Percentiles rank a stretch among this genome's conserved stretches.
phyloP scores from a whole-genome alignment of 163 green algal species.

The Scenedesmus sp. region DNA sequence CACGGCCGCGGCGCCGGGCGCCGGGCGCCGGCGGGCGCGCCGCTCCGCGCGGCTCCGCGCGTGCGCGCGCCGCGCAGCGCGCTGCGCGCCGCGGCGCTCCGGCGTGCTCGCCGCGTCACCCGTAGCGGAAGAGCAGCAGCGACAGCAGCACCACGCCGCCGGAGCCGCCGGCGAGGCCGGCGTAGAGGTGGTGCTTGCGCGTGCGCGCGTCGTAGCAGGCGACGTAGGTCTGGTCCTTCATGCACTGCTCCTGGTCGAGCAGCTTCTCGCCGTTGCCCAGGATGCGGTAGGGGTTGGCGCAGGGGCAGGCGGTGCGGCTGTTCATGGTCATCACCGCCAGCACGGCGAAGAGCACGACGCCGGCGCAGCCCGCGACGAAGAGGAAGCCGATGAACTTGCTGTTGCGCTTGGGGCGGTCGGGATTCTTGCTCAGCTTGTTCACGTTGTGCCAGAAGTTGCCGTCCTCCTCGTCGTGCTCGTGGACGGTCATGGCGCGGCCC shows the following conservation, averaged over 20 bases:
- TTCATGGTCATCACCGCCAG: conserved; percentile 32
- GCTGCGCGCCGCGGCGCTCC: too few relatives aligned
- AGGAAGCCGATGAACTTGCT: conserved; percentile 41
- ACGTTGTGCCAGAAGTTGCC: conserved; percentile 24
- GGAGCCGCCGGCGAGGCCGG: conserved; percentile 32
- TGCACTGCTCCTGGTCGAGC: conserved; percentile 30
- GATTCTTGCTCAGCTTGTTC: conserved; percentile 47
- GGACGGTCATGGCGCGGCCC: not conserved
- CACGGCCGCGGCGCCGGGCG: too few relatives aligned
- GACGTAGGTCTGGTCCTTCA: conserved; percentile 40
- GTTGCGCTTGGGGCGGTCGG: conserved; percentile 37
- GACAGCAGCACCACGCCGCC: conserved; percentile 36
- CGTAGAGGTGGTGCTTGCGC: not conserved
- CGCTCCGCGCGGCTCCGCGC: too few relatives aligned
- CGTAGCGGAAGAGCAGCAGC: conserved; percentile 34
- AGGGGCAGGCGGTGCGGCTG: conserved; percentile 15
- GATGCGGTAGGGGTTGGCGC: conserved; percentile 24
- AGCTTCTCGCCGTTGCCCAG: conserved; percentile 30
- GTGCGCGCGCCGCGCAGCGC: too few relatives aligned
- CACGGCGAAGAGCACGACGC: conserved; percentile 38
- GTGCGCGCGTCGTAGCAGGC: conserved; percentile 29
- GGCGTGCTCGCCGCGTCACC: not conserved
- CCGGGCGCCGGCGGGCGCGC: too few relatives aligned
- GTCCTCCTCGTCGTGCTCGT: conserved; percentile 28
- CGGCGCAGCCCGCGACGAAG: conserved; percentile 10